A percentile compares a stretch with the other conserved stretches of the same genome.
phyloP scores from a whole-genome alignment of 2,329 filamentous ascomycete species.

The Stachybotrys chlorohalonatus region DNA sequence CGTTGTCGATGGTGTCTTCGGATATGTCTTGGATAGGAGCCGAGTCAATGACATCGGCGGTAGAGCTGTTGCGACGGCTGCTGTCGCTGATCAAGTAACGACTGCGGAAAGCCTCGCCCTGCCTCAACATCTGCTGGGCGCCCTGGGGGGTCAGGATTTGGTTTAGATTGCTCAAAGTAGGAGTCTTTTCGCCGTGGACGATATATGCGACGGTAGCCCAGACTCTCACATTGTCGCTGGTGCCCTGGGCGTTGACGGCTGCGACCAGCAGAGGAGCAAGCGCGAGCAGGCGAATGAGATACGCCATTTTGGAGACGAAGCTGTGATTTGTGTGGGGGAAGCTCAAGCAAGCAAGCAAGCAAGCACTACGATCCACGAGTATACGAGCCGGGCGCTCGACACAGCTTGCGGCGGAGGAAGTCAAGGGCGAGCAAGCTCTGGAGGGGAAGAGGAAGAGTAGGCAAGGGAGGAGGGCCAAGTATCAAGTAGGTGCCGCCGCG shows the following conservation, averaged over 20 bases:
- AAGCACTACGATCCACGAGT: too few relatives aligned
- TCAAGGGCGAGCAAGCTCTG: too few relatives aligned
- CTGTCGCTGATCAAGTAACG: constrained; percentile 34
- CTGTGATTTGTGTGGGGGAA: background rate
- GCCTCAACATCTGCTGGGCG: constrained; percentile 40
- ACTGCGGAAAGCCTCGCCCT: constrained; percentile 37
- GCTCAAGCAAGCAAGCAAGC: background rate
- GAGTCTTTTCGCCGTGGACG: constrained; percentile 45
- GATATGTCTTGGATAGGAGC: constrained; percentile 33
- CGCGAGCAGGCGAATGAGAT: constrained; percentile 1
- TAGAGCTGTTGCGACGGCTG: constrained; percentile 10
- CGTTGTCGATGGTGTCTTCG: constrained; percentile 36
- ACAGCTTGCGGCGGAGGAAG: too few relatives aligned
- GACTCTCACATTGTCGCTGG: constrained; percentile 26
- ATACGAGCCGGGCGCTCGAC: too few relatives aligned
- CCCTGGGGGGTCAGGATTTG: constrained; percentile 40
- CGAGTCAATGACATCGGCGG: constrained; percentile 13
- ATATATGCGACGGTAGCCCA: constrained; percentile 41
- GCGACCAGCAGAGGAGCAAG: constrained; percentile 10
- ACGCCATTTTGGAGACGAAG: background rate
- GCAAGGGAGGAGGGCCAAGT: too few relatives aligned
- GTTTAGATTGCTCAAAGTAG: constrained; percentile 19
- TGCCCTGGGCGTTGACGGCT: constrained; percentile 18
- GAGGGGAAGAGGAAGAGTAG: too few relatives aligned
- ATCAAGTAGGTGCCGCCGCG: too few relatives aligned